Percentiles rank a stretch among this genome's conserved stretches.
These are phyloP conservation scores for Begonia masoniana DNA, from an alignment of 306 rosid genomes.

Conservation along the genomic window DNA sequence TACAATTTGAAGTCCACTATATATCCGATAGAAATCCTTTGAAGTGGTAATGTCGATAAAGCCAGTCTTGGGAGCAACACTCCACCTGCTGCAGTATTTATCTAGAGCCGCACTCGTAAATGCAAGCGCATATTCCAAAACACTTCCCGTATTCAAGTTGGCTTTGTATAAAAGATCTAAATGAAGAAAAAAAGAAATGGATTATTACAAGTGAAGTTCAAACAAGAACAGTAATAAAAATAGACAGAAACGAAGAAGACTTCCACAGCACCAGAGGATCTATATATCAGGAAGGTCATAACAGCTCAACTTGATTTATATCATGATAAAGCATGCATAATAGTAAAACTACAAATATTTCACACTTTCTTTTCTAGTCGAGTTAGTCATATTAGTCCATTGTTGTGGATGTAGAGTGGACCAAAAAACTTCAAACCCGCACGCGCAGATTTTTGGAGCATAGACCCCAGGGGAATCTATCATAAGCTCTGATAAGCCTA, in stretches of 20 bases:
- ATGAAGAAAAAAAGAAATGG: constrained; percentile 6
- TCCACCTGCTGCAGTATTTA: constrained; percentile 91
- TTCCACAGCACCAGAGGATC: no score
- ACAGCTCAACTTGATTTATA: no score
- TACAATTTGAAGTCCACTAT: constrained; percentile 98
- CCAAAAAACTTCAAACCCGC: no score
- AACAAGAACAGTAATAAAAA: background rate
- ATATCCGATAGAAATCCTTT: constrained; percentile 87
- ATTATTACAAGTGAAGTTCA: background rate
- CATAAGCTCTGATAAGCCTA: no score
- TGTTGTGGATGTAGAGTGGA: no score
- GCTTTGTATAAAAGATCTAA: constrained; percentile 94
- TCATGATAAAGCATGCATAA: no score
- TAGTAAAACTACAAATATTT: no score
- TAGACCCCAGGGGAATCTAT: no score
- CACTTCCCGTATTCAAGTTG: constrained; percentile 90
- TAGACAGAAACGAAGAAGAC: background rate
- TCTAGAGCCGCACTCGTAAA: constrained; percentile 95
- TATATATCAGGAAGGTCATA: no score
- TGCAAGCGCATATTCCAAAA: constrained; percentile 91
- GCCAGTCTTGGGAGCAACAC: constrained; percentile 91
- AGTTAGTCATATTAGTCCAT: no score
- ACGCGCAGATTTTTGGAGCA: no score
- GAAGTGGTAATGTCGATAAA: constrained; percentile 93
- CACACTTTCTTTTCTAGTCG: no score